Evolutionary conservation across 2,329 filamentous ascomycete genomes (phyloP).

Genomic region (Aspergillus udagawae): DNA sequence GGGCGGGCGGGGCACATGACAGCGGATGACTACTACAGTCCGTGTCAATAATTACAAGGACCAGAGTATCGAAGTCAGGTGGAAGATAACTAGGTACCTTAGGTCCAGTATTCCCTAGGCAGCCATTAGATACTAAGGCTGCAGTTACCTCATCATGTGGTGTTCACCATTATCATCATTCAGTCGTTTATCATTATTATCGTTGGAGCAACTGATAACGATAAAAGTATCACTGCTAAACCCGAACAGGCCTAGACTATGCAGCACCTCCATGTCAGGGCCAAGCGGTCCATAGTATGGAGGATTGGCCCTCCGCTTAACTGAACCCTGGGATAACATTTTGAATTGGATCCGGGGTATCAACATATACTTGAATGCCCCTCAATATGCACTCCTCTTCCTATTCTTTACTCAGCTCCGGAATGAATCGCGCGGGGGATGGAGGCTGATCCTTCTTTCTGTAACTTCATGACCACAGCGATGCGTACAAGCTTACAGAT

Average conservation of each 20-base stretch:
- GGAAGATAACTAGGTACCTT: neutral
- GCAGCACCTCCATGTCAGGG: neutral
- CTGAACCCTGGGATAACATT: neutral
- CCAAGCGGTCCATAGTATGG: neutral
- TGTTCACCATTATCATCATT: neutral
- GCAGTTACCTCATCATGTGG: slow-evolving; percentile 10
- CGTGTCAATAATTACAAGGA: neutral
- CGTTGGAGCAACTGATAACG: neutral
- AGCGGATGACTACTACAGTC: neutral
- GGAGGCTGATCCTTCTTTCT: neutral
- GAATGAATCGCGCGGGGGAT: neutral
- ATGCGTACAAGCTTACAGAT: neutral
- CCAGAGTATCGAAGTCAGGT: neutral
- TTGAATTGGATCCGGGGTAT: neutral
- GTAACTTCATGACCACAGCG: neutral
- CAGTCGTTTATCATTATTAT: neutral
- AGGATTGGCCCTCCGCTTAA: neutral
- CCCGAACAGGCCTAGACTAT: neutral
- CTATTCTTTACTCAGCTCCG: neutral
- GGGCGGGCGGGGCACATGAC: slow-evolving; percentile 18
- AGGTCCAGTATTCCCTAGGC: neutral
- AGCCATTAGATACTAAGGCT: neutral
- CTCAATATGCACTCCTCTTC: neutral
- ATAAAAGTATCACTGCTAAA: neutral
- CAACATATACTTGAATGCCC: neutral